Evolutionary conservation across 2,329 filamentous ascomycete genomes (phyloP), one percentile per base, ranked within the genome.

Genomic region (Colletotrichum limetticola): DNA sequence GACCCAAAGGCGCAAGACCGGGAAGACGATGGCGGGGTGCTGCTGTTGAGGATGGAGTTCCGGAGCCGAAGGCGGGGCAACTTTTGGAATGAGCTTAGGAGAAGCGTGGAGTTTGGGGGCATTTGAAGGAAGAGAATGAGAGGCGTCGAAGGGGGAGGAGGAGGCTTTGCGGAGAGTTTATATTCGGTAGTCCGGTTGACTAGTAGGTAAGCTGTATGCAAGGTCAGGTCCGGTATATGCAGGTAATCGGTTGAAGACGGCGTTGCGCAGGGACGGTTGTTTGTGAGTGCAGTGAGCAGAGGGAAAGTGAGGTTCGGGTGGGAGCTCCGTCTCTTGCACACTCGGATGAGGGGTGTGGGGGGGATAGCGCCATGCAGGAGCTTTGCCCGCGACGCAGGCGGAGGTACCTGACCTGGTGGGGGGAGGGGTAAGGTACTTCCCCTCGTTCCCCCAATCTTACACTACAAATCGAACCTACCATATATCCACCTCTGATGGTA

Each of bases 161-260:
- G 60, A n/a, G 55, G 58, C 52, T 63, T 63, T 53, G 64, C 52
- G 65, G 57, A 9, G 56, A 60, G 66, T 68, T 68, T 67, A 66
- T 66, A 57, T 56, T 57, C 63, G 49, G 35, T n/a, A 26, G 46
- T 11, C 16, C 32, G 62, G 12, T 53, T 5, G 37, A 5, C 26
- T 14, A 11, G 19, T 22, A 24, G 19, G 26, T 30, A 22, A 49
- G 26, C 55, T 30, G 12, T n/a, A 49, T n/a, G 42, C 42, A 49
- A 49, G 19, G 42, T n/a, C 42, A 49, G 42, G 42, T 49, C 42
- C 42, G 42, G 42, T 49, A n/a, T n/a, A 65, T 65, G 62, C 62
- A 22, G 24, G 52, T 11, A 56, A 14, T 67, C 56, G 65, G 56
- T 19, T 49, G 53, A 24, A 58, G 53, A 32, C 55, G 53, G 53